These are phyloP conservation scores for Saraca asoca DNA, from an alignment of 331 rosid species.

Conservation along the genomic window DNA sequence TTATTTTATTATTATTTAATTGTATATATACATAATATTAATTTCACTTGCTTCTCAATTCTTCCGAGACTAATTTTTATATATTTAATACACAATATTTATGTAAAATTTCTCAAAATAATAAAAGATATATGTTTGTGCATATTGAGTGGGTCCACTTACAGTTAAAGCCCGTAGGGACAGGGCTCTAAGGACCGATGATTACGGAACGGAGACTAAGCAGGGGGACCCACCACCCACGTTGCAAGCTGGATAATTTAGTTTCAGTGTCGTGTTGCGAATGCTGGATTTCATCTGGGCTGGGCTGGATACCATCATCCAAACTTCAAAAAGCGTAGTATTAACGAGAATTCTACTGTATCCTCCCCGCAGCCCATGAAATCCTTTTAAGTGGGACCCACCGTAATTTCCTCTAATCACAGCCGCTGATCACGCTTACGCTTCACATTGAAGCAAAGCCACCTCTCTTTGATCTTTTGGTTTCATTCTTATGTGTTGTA, in stretches of 20 bases:
- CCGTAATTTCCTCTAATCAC: constrained; percentile 39
- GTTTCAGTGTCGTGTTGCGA: constrained; percentile 37
- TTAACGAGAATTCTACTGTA: neutral
- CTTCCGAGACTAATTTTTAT: no score
- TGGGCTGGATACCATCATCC: constrained; percentile 6
- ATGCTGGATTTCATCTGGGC: neutral
- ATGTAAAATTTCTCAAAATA: no score
- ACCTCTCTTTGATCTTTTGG: neutral
- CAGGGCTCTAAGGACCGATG: constrained; percentile 45
- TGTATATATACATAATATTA: no score
- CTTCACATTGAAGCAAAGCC: constrained; percentile 8
- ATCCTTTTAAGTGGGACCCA: constrained; percentile 36
- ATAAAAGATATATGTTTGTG: no score
- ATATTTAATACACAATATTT: no score
- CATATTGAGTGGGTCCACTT: constrained; percentile 30
- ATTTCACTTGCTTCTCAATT: no score
- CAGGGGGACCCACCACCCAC: constrained; percentile 44
- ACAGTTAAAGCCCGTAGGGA: constrained; percentile 31
- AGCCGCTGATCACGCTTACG: constrained; percentile 52
- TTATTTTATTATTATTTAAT: no score
- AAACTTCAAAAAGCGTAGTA: neutral
- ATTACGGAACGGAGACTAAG: constrained; percentile 62
- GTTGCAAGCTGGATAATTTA: constrained; percentile 33
- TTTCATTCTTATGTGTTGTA: neutral
- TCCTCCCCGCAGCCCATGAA: constrained; percentile 25